phyloP scores from a whole-genome alignment of 148 eudicot genomes.

The Silene conica region DNA sequence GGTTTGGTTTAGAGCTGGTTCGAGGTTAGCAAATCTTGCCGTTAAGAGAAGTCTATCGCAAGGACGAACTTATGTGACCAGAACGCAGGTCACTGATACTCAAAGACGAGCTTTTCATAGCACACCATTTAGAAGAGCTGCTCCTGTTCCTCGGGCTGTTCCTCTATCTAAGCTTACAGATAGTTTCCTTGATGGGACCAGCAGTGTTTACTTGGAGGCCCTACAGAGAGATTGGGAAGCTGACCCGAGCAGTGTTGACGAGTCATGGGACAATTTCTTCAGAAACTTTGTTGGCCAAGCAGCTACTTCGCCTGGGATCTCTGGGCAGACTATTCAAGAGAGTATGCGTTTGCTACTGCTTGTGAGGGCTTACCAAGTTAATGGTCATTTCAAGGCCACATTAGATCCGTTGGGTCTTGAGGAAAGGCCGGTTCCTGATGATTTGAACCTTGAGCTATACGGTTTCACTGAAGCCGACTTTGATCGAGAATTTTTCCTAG shows the following conservation, averaged over 20 bases:
- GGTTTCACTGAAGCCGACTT: constrained; percentile 87
- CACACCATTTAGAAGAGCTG: constrained; percentile 51
- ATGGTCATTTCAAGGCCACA: constrained; percentile 90
- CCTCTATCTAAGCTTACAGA: constrained; percentile 83
- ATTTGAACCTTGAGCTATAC: constrained; percentile 60
- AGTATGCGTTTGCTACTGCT: constrained; percentile 79
- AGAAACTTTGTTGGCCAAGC: constrained; percentile 91
- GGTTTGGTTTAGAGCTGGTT: constrained; percentile 87
- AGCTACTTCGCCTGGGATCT: constrained; percentile 72
- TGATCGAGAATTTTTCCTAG: constrained; percentile 85
- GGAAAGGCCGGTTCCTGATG: constrained; percentile 61
- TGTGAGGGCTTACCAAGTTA: constrained; percentile 89
- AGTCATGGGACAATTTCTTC: constrained; percentile 95
- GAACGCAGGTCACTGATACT: constrained; percentile 37
- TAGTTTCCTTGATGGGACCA: constrained; percentile 88
- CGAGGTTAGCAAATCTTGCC: constrained; percentile 66
- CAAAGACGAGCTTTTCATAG: constrained; percentile 46
- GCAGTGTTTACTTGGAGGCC: constrained; percentile 91
- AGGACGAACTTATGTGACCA: constrained; percentile 48
- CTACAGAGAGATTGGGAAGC: constrained; percentile 96
- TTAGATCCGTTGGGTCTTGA: constrained; percentile 75
- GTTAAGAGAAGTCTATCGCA: constrained; percentile 56
- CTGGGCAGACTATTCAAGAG: constrained; percentile 94
- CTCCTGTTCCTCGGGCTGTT: constrained; percentile 80
- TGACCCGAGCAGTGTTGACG: constrained; percentile 89